Percentiles rank a stretch among this genome's conserved stretches.
Evolutionary conservation across 805 yeast species (phyloP).

Genomic region (Debaryomyces castellii): DNA sequence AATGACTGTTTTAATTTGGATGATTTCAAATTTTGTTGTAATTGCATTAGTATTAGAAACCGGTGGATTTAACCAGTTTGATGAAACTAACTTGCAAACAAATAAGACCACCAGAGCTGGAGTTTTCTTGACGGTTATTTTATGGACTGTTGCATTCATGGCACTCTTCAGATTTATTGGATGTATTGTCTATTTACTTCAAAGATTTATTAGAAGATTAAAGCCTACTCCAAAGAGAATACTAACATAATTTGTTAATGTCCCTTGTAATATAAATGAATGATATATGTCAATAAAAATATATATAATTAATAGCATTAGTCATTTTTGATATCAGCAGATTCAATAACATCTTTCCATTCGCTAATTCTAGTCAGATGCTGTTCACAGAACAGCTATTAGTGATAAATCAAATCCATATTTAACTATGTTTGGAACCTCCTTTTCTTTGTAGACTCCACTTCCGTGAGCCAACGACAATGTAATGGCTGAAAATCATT

Average conservation of each 20-base stretch:
- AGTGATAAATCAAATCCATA: no score
- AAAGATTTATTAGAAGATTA: slow-evolving; percentile 29
- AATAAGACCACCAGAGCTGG: slow-evolving; percentile 34
- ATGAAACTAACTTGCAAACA: slow-evolving; percentile 26
- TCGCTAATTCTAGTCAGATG: not conserved
- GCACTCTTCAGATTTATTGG: slow-evolving; percentile 59
- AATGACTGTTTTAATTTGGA: slow-evolving; percentile 48
- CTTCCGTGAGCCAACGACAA: no score
- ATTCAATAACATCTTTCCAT: not conserved
- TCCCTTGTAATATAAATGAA: no score
- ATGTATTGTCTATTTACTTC: slow-evolving; percentile 46
- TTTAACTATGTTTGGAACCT: no score
- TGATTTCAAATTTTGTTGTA: slow-evolving; percentile 41
- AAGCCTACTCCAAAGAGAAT: slow-evolving; percentile 8
- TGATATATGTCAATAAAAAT: no score
- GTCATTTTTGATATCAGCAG: not conserved
- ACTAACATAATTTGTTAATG: not conserved
- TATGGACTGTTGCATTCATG: slow-evolving; percentile 63
- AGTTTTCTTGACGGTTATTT: slow-evolving; percentile 49
- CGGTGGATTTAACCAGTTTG: slow-evolving; percentile 43
- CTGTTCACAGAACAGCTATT: no score
- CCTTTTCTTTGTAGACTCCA: no score
- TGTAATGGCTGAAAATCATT: no score
- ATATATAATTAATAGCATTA: no score
- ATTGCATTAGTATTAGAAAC: slow-evolving; percentile 44